phyloP scores from a whole-genome alignment of 768 basidiomycete genomes.

The Collybia sp. region DNA sequence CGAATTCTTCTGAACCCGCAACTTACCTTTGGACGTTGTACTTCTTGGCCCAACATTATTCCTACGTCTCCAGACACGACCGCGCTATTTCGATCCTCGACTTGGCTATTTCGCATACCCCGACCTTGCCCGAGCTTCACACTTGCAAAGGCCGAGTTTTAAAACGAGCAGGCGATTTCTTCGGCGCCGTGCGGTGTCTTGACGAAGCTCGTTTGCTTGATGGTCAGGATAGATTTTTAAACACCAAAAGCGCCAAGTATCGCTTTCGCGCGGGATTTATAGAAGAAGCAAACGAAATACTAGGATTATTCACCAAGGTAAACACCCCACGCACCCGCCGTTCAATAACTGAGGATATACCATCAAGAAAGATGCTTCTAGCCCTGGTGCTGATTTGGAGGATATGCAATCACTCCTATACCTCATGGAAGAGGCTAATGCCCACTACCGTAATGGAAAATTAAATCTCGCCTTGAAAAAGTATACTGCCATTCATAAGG shows the following conservation, averaged over 20 bases:
- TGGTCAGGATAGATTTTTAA: slow-evolving; percentile 92
- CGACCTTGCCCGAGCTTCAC: slow-evolving; percentile 87
- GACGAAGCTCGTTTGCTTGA: slow-evolving; percentile 84
- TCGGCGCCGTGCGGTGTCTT: slow-evolving; percentile 68
- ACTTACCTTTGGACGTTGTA: slow-evolving; percentile 93
- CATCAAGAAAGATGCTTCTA: slow-evolving; percentile 77
- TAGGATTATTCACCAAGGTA: slow-evolving; percentile 92
- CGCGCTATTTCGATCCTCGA: slow-evolving; percentile 62
- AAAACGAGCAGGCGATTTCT: slow-evolving; percentile 80
- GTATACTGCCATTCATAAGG: slow-evolving; percentile 73
- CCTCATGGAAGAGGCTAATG: slow-evolving; percentile 76
- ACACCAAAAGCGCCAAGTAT: slow-evolving; percentile 93
- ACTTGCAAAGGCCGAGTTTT: slow-evolving; percentile 78
- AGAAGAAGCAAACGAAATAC: slow-evolving; percentile 65
- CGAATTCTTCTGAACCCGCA: slow-evolving; percentile 53
- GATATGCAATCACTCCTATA: slow-evolving; percentile 96
- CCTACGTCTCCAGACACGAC: slow-evolving; percentile 47
- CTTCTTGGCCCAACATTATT: slow-evolving; percentile 89
- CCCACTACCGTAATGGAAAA: slow-evolving; percentile 60
- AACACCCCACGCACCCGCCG: slow-evolving; percentile 9
- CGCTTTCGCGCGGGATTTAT: slow-evolving; percentile 76
- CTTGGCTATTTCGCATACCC: slow-evolving; percentile 75
- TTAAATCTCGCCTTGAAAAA: slow-evolving; percentile 80
- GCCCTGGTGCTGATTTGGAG: slow-evolving; percentile 76
- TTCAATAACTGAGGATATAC: not conserved